A percentile compares a stretch with the other conserved stretches of the same genome.
Conservation (phyloP, 108 stramenopile species). For the Conticribra weissflogii region DNA sequence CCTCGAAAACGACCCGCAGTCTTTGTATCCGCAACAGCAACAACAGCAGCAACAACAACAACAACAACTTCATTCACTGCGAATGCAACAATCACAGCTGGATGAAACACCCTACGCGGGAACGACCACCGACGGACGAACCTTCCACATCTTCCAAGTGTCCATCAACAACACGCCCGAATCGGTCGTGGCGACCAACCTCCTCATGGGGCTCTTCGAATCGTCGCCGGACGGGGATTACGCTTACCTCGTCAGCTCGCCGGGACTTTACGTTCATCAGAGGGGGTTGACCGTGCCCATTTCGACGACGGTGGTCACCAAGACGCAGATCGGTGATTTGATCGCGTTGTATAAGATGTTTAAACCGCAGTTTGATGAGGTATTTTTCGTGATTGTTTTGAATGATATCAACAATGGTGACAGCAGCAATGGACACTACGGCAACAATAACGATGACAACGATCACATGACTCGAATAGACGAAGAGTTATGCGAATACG, state of each 20-base stretch:
- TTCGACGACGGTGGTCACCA: constrained; percentile 16
- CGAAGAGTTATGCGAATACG: constrained; percentile 14
- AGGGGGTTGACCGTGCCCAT: constrained; percentile 6
- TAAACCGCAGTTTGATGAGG: constrained; percentile 25
- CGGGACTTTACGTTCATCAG: constrained; percentile 10
- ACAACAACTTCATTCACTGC: not conserved
- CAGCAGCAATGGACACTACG: no score
- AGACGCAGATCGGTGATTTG: constrained; percentile 13
- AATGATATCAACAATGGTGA: no score
- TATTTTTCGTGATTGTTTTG: constrained; percentile 25
- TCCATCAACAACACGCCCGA: constrained; percentile 14
- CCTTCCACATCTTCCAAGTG: constrained; percentile 21
- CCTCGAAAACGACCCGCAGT: not conserved
- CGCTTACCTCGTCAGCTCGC: constrained; percentile 7
- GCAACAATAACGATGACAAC: not conserved
- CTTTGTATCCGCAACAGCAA: not conserved
- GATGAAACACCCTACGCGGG: not conserved
- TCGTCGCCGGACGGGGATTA: not conserved
- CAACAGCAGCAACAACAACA: not conserved
- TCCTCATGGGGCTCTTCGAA: constrained; percentile 28
- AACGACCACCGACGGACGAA: not conserved
- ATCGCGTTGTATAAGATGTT: constrained; percentile 15
- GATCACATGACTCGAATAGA: not conserved
- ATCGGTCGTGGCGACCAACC: constrained; percentile 21
- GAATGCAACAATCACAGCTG: no score